phyloP scores from a whole-genome alignment of 1,284 basidiomycete species.

The Phylloboletellus chloephorus region DNA sequence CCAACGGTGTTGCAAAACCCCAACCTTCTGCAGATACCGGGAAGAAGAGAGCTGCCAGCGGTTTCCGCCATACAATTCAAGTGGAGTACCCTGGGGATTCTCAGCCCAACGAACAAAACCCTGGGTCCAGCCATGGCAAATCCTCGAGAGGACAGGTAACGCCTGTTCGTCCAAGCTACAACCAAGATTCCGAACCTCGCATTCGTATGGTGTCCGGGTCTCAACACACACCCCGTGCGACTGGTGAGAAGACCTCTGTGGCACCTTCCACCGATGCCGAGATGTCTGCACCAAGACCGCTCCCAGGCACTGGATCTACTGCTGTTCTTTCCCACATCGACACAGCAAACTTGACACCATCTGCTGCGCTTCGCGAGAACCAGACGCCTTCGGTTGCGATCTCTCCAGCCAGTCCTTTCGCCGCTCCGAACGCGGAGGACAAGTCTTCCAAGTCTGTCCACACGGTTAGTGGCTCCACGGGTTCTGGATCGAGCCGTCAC shows the following conservation, averaged over 20 bases:
- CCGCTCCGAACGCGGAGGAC: conserved; percentile 35
- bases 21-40: conserved; percentile 28
- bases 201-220: conserved; percentile 18
- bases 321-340: conserved; percentile 21
- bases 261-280: conserved; percentile 4
- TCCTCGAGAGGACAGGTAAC: conserved; percentile 15
- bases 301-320: conserved; percentile 21
- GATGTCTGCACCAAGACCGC: conserved; percentile 15
- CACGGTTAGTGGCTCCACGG: conserved; percentile 33
- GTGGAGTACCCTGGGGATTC: conserved; percentile 71
- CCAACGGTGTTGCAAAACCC: conserved; percentile 20
- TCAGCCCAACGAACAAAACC: conserved; percentile 19
- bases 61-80: conserved; percentile 82
- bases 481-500: conserved; percentile 46
- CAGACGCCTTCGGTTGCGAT: conserved; percentile 39
- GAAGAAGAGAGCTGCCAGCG: conserved; percentile 36
- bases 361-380: conserved; percentile 23
- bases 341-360: conserved; percentile 19
- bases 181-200: conserved; percentile 13
- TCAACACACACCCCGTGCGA: conserved; percentile 5
- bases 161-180: conserved; percentile 13
- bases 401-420: conserved; percentile 47
- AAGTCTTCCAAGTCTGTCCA: conserved; percentile 32
- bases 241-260: conserved; percentile 19
- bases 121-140: conserved; percentile 21